A percentile compares a stretch with the other conserved stretches of the same genome.
Evolutionary conservation across 305 asterid genomes (phyloP).

Genomic region (Ajuga reptans): DNA sequence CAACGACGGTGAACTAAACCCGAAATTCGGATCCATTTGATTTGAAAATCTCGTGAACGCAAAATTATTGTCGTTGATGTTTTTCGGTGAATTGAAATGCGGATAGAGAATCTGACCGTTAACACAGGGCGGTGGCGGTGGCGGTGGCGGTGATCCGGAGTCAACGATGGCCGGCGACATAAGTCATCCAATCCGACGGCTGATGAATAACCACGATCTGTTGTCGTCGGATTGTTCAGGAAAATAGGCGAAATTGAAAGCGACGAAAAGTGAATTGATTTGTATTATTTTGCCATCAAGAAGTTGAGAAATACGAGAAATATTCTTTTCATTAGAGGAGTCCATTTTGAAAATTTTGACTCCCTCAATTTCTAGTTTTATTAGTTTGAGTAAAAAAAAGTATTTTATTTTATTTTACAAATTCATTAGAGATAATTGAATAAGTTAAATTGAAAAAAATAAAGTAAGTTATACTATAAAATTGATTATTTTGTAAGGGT

Average conservation of each 20-base stretch:
- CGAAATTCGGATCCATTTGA: slow-evolving; percentile 59
- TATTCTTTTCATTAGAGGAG: too few species aligned
- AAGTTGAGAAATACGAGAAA: not conserved
- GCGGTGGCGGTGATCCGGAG: slow-evolving; percentile 31
- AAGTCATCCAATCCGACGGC: slow-evolving; percentile 41
- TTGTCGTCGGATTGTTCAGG: slow-evolving; percentile 26
- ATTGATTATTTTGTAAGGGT: too few species aligned
- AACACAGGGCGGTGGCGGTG: slow-evolving; percentile 24
- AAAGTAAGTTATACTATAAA: too few species aligned
- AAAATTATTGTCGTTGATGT: not conserved
- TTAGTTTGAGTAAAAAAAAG: too few species aligned
- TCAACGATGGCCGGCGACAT: slow-evolving; percentile 43
- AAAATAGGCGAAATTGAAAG: not conserved
- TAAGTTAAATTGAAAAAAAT: too few species aligned
- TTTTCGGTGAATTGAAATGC: slow-evolving; percentile 17
- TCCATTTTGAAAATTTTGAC: too few species aligned
- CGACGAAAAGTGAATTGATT: slow-evolving; percentile 5
- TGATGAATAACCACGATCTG: slow-evolving; percentile 15
- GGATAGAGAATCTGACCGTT: slow-evolving; percentile 37
- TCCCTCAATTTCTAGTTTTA: too few species aligned
- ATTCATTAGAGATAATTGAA: too few species aligned
- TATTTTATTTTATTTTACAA: too few species aligned
- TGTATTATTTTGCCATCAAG: slow-evolving; percentile 19
- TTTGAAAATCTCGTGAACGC: slow-evolving; percentile 9
- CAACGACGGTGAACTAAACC: slow-evolving; percentile 47